Evolutionary conservation across 2,329 filamentous ascomycete species (phyloP), one percentile per base, ranked within the genome.

Genomic region (Pyricularia grisea): DNA sequence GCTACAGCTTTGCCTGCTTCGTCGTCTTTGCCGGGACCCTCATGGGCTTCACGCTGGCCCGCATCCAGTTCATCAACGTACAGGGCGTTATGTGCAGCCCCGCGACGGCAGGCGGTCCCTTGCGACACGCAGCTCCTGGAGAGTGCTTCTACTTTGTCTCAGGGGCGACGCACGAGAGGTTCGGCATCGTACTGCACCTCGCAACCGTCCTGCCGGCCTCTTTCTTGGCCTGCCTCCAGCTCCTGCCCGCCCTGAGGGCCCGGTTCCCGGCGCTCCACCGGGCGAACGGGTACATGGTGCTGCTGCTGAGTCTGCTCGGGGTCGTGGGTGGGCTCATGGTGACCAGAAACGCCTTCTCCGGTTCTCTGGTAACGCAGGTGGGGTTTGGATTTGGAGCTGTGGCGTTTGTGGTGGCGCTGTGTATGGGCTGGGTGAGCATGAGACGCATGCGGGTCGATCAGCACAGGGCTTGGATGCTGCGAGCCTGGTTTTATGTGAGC

Each of bases 1-100:
- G 79, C 50, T 88, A 87, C 79, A 88, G 87, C 74, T 87, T 88
- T 72, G 72, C 78, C 55, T 78, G 89, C 2, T 89, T 82, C 75
- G 76, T 83, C 70, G 76, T 86, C 67, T 81, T 85, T 67, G 77
- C 74, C 42, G 82, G 83, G 2, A 77, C 78, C 0, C 73, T 86
- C 7, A 70, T 83, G 20, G 80, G 78, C 11, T 87, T 88, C 73
- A 73, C 76, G 2, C 77, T 87, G 20, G 78, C 82, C 2, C 82
- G 84, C 7, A 72, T 86, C 1, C 74, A 75, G 65, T 87, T 83
- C 73, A 76, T 88, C 68, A 75, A 84, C 74, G 79, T 85, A 73
- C n/a, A 64, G n/a, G 67, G 67, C 67, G 31, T 64, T 30, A 25
- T 68, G n/a, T 68, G 67, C 67, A 63, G 55, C 55, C 30, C 27